Evolutionary conservation across 2,329 filamentous ascomycete species (phyloP).

Genomic region (Dryadomyces quercus-mongolicae): DNA sequence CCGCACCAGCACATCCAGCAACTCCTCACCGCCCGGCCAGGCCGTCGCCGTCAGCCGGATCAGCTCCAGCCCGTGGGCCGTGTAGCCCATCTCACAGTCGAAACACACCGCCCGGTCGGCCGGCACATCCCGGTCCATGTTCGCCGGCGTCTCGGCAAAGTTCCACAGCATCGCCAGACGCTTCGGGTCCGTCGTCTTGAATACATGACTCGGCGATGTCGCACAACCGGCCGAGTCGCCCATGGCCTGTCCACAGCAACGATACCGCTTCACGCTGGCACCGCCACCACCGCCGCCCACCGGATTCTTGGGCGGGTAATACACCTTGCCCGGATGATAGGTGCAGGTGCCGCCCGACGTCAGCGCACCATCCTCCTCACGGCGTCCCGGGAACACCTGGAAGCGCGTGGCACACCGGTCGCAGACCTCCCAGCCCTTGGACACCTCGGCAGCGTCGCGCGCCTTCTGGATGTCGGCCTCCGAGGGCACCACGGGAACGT

Average conservation of each 20-base stretch:
- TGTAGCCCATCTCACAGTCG: constrained; percentile 98
- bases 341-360: constrained; percentile 66
- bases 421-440: constrained; percentile 74
- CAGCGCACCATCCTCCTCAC: constrained; percentile 63
- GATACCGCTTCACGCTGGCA: constrained; percentile 39
- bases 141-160: constrained; percentile 66
- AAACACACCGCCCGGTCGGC: constrained; percentile 61
- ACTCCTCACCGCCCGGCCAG: constrained; percentile 64
- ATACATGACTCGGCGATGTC: constrained; percentile 64
- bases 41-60: constrained; percentile 79
- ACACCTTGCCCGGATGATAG: constrained; percentile 66
- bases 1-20: constrained; percentile 55
- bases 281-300: constrained; percentile 29
- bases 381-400: constrained; percentile 79
- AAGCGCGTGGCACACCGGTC: constrained; percentile 80
- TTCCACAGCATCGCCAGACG: constrained; percentile 68
- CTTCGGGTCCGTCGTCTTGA: constrained; percentile 67
- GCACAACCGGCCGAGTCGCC: constrained; percentile 68
- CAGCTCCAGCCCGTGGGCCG: constrained; percentile 74
- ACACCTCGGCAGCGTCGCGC: constrained; percentile 49
- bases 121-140: constrained; percentile 37
- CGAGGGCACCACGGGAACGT: constrained; percentile 58
- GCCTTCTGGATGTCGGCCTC: constrained; percentile 55
- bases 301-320: constrained; percentile 38
- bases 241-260: constrained; percentile 66